Evolutionary conservation across 2,329 filamentous ascomycete species (phyloP), one percentile per base, ranked within the genome.

Genomic region (Leptodontidium sp.): DNA sequence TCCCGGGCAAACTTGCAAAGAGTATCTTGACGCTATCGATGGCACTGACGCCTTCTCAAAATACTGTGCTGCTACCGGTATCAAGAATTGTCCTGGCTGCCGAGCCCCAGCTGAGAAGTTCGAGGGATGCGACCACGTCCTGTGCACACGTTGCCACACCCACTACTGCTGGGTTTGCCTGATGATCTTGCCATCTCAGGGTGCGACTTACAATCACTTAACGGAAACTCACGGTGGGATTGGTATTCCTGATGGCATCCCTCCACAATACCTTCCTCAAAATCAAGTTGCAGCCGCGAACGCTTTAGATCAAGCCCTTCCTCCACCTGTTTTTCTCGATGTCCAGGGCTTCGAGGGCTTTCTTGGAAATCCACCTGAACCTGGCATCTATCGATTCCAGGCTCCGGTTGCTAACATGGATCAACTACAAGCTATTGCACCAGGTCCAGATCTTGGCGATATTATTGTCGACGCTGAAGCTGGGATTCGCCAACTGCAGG

Each of bases 71-170:
- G 55, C 61, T 15, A 12, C 17, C 4, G 35, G 17, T 15, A 26
- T 43, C 29, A 67, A 67, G n/a, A 24, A 45, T 0, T 85, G 83
- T 68, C 64, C 70, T 7, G 69, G 70, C 38, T 79, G 75, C 62
- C 61, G 24, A 15, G 71, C 67, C 2, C 32, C 70, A 11, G 69
- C 75, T 9, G 69, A 76, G 64, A 76, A 75, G 55, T 67, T 59
- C 1, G 73, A 29, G 2, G 53, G 53, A 6, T 68, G 66, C 35
- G 65, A 61, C 24, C 65, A 67, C n/a, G 43, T 67, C 7, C n/a
- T 11, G 2, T 67, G 57, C 15, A 12, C 21, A 8, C 8, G 21
- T 8, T 62, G 65, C 38, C n/a, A 35, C 9, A 15, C 47, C 3
- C 65, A 67, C 43, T 61, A 55, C 57, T 67, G 65, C 38, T 67